A percentile compares a stretch with the other conserved stretches of the same genome.
Evolutionary conservation across 2,329 filamentous ascomycete species (phyloP).

Genomic region (Hypoxylon sp.): DNA sequence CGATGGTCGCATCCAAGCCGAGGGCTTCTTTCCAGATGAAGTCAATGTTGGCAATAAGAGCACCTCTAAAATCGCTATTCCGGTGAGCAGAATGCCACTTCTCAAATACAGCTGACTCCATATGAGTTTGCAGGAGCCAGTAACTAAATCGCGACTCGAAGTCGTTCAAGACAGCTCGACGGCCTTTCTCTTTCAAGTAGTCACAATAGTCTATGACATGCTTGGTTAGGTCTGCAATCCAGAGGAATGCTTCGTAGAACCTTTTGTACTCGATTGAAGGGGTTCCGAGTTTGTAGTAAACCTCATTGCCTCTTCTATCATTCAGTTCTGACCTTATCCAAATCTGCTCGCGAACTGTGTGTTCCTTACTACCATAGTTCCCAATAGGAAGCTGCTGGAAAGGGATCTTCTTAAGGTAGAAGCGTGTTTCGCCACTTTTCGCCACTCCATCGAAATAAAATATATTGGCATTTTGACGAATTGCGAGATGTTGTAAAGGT

Average conservation of each 20-base stretch:
- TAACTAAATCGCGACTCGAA: conserved; percentile 71
- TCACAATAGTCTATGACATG: conserved; percentile 78
- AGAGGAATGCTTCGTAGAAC: conserved; percentile 75
- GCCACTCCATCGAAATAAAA: conserved; percentile 74
- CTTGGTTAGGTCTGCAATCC: conserved; percentile 79
- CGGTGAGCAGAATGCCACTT: conserved; percentile 68
- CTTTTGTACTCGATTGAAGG: conserved; percentile 73
- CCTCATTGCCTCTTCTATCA: conserved; percentile 52
- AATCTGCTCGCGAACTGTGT: conserved; percentile 67
- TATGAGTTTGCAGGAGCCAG: conserved; percentile 69
- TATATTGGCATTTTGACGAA: conserved; percentile 54
- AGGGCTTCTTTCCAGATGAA: conserved; percentile 77
- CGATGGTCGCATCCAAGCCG: conserved; percentile 57
- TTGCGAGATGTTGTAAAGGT: conserved; percentile 67
- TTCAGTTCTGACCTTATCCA: conserved; percentile 74
- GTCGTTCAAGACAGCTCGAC: conserved; percentile 64
- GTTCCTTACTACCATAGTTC: conserved; percentile 68
- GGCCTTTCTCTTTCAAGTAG: conserved; percentile 50
- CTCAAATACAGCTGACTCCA: conserved; percentile 58
- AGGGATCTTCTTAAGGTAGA: conserved; percentile 69
- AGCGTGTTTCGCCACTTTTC: conserved; percentile 57
- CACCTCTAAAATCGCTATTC: conserved; percentile 72
- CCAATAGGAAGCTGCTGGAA: conserved; percentile 75
- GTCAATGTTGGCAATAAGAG: conserved; percentile 70
- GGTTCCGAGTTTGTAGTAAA: conserved; percentile 75